Base-by-base conservation (phyloP, 2,329 filamentous ascomycete species). In the Tolypocladium nubicola region DNA sequence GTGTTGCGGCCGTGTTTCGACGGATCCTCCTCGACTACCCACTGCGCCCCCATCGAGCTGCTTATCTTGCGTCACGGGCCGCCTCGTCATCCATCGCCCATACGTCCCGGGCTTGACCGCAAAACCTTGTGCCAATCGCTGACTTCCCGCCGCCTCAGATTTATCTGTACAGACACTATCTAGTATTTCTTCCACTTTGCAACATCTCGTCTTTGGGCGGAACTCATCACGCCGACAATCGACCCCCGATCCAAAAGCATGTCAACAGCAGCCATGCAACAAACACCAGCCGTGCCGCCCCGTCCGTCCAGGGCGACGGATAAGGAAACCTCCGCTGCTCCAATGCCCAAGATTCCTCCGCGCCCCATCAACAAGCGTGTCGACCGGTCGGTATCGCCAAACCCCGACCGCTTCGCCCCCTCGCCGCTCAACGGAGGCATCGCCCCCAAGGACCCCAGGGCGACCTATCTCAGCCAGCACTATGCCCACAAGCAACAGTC, bases 391-490 rank as follows among this genome's bases (percentile, higher is more conserved):
- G 71, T 86, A 61, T 96, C 90, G 57, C 90, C 90, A 49, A 82
- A 84, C 64, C 84, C 86, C 64, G 87, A 90, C 65, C 86, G 86
- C 65, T 96, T 88, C 70, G 89, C 90, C 40, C 90, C 84, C 54
- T 96, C 92, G 55, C 93, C 93, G 10, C 78, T 97, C 66, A 94
- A 93, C 70, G 88, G 90, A 66, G 81, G 76, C 57, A 82, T 86
- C 59, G 71, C 76, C 54, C 62, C 73, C 61, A 76, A 80, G 71
- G 74, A 75, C 64, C 68, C 71, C 63, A 74, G 68, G 61, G 64
- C 70, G 59, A 68, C 64, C 55, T 65, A 64, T 47, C 66, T 70
- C 54, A 68, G 69, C 66, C 73, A 64, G 61, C 73, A 67, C 61
- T 68, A 75, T 61, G 58, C 58, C 60, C 56, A 62, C 37, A 62